Percentiles rank a stretch among this genome's conserved stretches.
Evolutionary conservation across 257 asterid species (phyloP).

Genomic region (Solanum bulbocastanum): DNA sequence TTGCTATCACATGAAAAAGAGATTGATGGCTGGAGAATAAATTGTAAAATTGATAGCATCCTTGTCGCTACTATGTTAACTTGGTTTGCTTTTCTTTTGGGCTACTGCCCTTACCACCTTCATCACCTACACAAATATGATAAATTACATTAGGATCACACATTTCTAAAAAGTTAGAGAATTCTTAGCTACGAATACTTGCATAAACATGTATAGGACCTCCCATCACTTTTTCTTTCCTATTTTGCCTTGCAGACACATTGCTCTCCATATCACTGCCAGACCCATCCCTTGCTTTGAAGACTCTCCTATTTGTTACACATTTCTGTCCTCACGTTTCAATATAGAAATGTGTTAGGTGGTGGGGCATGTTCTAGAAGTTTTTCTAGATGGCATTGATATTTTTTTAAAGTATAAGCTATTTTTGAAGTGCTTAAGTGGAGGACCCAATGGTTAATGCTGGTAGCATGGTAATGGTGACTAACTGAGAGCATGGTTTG

Average conservation of each 20-base stretch:
- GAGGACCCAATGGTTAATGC: neutral
- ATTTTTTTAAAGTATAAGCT: neutral
- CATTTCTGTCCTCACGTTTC: neutral
- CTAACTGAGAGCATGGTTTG: neutral
- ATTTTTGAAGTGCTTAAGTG: neutral
- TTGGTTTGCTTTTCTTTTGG: neutral
- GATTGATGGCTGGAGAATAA: neutral
- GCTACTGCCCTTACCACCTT: neutral
- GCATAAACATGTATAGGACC: neutral
- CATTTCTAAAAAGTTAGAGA: neutral
- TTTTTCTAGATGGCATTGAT: neutral
- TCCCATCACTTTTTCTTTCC: neutral
- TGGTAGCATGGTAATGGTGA: neutral
- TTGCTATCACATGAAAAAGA: neutral
- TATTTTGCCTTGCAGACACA: neutral
- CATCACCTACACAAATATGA: neutral
- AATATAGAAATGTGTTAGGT: neutral
- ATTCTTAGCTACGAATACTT: neutral
- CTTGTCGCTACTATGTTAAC: neutral
- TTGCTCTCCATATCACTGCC: neutral
- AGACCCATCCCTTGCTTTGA: neutral
- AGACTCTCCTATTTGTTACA: neutral
- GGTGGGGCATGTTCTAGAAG: neutral
- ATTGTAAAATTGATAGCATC: neutral
- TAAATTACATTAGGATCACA: neutral